Conservation (phyloP, 2,329 filamentous ascomycete genomes). For the Ophiostoma angusticollis region DNA sequence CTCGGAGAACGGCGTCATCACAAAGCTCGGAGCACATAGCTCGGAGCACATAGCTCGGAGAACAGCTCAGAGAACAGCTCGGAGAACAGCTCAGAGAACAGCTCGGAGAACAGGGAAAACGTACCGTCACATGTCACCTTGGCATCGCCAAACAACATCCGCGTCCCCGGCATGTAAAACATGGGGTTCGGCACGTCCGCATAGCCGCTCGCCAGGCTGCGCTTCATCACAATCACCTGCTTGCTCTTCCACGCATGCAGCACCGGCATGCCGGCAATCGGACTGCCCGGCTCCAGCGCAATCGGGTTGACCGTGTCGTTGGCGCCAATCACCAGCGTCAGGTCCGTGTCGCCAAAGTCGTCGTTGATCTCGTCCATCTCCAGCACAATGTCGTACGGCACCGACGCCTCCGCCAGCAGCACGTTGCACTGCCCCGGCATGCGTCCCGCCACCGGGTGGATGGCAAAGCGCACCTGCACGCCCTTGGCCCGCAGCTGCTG, state of each 20-base stretch:
- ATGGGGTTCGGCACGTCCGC: constrained; percentile 86
- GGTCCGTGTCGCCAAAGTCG: constrained; percentile 73
- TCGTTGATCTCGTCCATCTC: constrained; percentile 98
- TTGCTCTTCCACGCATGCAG: constrained; percentile 91
- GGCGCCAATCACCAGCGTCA: constrained; percentile 79
- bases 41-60: too few species aligned
- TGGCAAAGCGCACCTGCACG: constrained; percentile 75
- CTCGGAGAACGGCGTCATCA: too few species aligned
- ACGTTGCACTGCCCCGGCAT: constrained; percentile 95
- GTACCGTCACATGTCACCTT: constrained; percentile 69
- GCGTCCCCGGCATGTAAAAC: constrained; percentile 82
- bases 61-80: too few species aligned
- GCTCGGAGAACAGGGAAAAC: constrained; percentile 22
- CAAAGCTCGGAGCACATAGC: too few species aligned
- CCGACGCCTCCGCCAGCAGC: constrained; percentile 72
- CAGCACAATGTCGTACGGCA: constrained; percentile 82
- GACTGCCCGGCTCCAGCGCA: constrained; percentile 66
- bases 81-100: too few species aligned
- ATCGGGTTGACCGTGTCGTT: constrained; percentile 92
- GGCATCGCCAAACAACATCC: constrained; percentile 87
- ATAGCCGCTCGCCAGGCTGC: constrained; percentile 78
- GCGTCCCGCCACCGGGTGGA: constrained; percentile 78
- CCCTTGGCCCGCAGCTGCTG: constrained; percentile 59
- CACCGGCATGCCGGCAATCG: constrained; percentile 87
- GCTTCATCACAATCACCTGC: constrained; percentile 86